Evolutionary conservation across 73 alveolate species (phyloP), one percentile per base, ranked within the genome.

Genomic region (Vitrella brassicaformis): DNA sequence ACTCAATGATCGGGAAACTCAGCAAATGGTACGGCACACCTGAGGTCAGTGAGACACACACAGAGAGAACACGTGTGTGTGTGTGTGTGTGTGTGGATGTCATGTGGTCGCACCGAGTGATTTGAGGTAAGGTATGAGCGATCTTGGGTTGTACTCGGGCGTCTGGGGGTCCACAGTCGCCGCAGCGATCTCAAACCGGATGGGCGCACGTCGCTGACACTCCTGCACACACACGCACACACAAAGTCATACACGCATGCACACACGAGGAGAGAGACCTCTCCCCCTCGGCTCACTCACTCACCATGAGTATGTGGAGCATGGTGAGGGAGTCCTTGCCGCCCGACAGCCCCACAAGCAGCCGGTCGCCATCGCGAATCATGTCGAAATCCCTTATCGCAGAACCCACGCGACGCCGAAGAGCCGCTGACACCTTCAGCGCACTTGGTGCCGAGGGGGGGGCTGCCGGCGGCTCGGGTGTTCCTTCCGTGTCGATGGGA

Each of bases 301-400:
- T 39, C 4, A 4, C 56, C 14, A 4, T 39, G 70, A 95, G 82
- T 71, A 90, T 89, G 78, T 93, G 95, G n/a, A 95, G 90, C 68
- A 95, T 68, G 0, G 98, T 84, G 65, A 95, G 87, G 29, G 98
- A 93, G 84, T 95, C 99, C 85, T 95, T 95, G 47, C 99, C 99
- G 25, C 99, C 99, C 46, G 93, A 75, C 0, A 95, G 92, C 45
- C 98, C 96, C 25, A 95, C 97, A 29, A 95, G 82, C n/a, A 95
- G 85, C 65, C 93, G 82, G 73, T 95, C 99, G 31, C 93, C 94
- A 27, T 92, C 92, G 30, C 92, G 88, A 56, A 95, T 88, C 99
- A 95, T 95, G 72, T 93, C 90, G 72, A 90, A 93, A 86, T 94
- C 97, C 68, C 81, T 82, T 22, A 92, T 88, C n/a, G 98, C 98